Evolutionary conservation across 768 basidiomycete species (phyloP).

Genomic region (Pleurotus citrinopileatus): DNA sequence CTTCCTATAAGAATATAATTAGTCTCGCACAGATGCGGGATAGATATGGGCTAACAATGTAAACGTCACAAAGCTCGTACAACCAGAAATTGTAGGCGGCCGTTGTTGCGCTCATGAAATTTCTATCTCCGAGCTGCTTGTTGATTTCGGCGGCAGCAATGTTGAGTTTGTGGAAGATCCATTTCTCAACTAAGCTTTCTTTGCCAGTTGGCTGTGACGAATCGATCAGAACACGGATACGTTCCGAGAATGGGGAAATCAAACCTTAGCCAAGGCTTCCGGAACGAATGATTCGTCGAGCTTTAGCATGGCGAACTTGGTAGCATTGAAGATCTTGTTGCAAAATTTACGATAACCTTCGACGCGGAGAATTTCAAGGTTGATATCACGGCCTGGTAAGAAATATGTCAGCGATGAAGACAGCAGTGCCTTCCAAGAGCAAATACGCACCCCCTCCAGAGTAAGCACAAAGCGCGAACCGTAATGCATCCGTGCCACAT

Average conservation of each 20-base stretch:
- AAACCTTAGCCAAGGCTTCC: conserved; percentile 62
- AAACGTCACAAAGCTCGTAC: conserved; percentile 98
- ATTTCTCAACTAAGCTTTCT: conserved; percentile 89
- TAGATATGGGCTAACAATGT: conserved; percentile 63
- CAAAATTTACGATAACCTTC: conserved; percentile 99
- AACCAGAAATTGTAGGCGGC: conserved; percentile 93
- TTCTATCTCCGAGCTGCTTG: conserved; percentile 68
- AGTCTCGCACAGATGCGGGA: not conserved
- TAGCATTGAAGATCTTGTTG: conserved; percentile 99
- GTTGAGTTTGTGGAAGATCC: conserved; percentile 95
- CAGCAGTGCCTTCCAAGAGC: not conserved
- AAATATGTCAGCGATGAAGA: not conserved
- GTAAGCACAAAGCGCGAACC: conserved; percentile 95
- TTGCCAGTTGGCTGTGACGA: conserved; percentile 74
- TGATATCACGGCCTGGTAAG: conserved; percentile 85
- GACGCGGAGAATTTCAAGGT: conserved; percentile 91
- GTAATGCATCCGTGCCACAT: conserved; percentile 94
- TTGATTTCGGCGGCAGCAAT: conserved; percentile 77
- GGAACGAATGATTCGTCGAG: conserved; percentile 84
- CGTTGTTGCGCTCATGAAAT: conserved; percentile 91
- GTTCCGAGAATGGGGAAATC: not conserved
- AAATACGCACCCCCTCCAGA: conserved; percentile 69
- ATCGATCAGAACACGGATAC: conserved; percentile 11
- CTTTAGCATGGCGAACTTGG: conserved; percentile 99
- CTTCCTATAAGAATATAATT: conserved; percentile 60